Percentiles rank a stretch among this genome's conserved stretches.
These are phyloP conservation scores for Acacia acuminata DNA, from an alignment of 306 rosid genomes.

Conservation along the genomic window DNA sequence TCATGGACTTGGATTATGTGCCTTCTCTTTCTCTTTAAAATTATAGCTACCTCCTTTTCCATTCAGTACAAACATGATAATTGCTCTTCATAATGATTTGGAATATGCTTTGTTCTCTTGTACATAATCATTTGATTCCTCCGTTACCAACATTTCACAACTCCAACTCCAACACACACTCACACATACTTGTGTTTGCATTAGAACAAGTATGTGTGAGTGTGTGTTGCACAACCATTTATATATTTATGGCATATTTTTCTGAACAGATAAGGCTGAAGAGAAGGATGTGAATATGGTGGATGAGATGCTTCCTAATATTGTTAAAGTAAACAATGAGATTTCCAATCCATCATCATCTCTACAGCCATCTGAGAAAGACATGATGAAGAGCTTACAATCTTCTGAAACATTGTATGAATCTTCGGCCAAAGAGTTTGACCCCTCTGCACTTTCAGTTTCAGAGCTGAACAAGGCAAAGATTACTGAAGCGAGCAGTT, in stretches of 20 bases:
- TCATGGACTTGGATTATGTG: background rate
- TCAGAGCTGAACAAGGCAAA: conserved; percentile 24
- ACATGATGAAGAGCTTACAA: background rate
- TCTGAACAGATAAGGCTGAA: conserved; percentile 30
- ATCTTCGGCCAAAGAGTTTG: conserved; percentile 15
- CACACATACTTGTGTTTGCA: too few species aligned
- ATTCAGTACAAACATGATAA: background rate
- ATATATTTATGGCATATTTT: background rate
- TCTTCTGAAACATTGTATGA: background rate
- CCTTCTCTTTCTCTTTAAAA: background rate
- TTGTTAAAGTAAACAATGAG: conserved; percentile 20
- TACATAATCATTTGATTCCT: too few species aligned
- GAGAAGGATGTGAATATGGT: conserved; percentile 15
- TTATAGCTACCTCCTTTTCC: background rate
- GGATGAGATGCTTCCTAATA: background rate
- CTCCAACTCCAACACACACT: too few species aligned
- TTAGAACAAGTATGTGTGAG: too few species aligned
- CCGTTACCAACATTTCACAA: too few species aligned
- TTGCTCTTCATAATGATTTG: background rate
- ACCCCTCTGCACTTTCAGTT: conserved; percentile 13
- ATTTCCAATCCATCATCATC: background rate
- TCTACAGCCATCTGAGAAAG: background rate
- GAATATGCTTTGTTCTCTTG: background rate
- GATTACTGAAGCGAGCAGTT: conserved; percentile 13
- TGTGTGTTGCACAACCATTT: too few species aligned